Evolutionary conservation across 2,329 filamentous ascomycete genomes (phyloP), one percentile per base, ranked within the genome.

Genomic region (Elsinoe fawcettii): DNA sequence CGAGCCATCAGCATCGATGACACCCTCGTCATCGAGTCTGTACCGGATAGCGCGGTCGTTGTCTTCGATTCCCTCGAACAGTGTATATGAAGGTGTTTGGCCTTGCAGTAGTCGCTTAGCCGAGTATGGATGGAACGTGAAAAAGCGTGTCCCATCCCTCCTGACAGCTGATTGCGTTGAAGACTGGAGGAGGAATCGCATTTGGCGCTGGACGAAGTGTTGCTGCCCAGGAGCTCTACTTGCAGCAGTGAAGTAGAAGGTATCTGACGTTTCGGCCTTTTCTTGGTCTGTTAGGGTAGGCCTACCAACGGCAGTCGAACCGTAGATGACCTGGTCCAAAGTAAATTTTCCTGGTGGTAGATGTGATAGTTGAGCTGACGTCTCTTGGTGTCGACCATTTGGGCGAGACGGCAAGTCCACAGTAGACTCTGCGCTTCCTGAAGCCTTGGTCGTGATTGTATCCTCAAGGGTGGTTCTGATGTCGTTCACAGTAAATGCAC

Each of bases 291-390:
- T 32, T 22, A 56, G 36, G 18, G 69, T 60, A 20, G 64, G 61
- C 25, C 62, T 22, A 22, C 67, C 66, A 7, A 69, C 36, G 2
- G 25, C 16, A 11, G 65, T 69, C 2, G 59, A 55, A 27, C 66
- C 66, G 51, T 67, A 73, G 62, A 74, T 73, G 2, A 73, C 23
- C 4, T 64, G 56, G 43, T 73, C 67, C 2, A 72, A 55, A 1
- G 66, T 57, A 11, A 66, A 20, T 12, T 58, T 62, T 0, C 53
- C 27, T 11, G 64, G 60, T 7, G 59, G 60, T 8, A 70, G 56
- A 36, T 60, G 20, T 56, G 51, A 9, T 30, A 7, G 20, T 25
- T 16, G 23, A 30, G 22, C 8, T 27, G 14, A 27, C n/a, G 11
- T 23, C 22, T 27, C 6, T n/a, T 20, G 12, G 9, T 12, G 18